Base-by-base conservation (phyloP, 1,284 basidiomycete genomes). In the Heterobasidion occidentale region DNA sequence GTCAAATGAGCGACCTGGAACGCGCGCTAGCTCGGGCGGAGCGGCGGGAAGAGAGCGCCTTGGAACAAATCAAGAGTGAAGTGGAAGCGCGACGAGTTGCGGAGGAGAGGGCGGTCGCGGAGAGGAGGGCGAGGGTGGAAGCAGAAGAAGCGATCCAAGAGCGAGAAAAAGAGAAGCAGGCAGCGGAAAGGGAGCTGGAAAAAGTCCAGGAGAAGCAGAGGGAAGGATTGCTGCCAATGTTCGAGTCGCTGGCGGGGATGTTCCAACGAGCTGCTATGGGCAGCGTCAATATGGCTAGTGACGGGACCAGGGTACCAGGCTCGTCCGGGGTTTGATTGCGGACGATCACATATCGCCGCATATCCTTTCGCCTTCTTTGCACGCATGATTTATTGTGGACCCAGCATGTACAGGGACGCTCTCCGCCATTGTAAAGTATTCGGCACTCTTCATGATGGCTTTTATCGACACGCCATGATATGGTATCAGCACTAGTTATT, bases 401-500 rank as follows among this genome's bases (percentile, higher is more conserved):
- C 76, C 76, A 7, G 76, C 76, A 0, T 77, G 69, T 35, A 80
- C 67, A 54, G 79, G 73, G 14, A 70, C 68, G 2, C 77, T 71
- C 71, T 7, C 79, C 79, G 5, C 79, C 79, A 2, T 77, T 67
- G 36, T 77, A 69, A 3, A 75, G 69, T 9, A 74, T 67, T 38
- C 59, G 61, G 60, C 74, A 73, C 0, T 68, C 66, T 15, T 71
- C 70, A 58, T 81, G 79, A 54, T 79, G 77, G 17, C 77, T 77
- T 57, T 79, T 75, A 62, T 79, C 69, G 1, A 67, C 76, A 60
- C 79, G 77, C 57, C 79, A 66, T 55, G 72, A 73, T 46, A 78
- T 69, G 8, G 80, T 67, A 71, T 74, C 77, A 9, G 89, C 86
- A 12, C 78, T 66, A 57, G 80, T 74, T 9, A 83, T 80, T 0